Conservation (phyloP, 2,329 filamentous ascomycete genomes). For the Lasiodiplodia citricola region DNA sequence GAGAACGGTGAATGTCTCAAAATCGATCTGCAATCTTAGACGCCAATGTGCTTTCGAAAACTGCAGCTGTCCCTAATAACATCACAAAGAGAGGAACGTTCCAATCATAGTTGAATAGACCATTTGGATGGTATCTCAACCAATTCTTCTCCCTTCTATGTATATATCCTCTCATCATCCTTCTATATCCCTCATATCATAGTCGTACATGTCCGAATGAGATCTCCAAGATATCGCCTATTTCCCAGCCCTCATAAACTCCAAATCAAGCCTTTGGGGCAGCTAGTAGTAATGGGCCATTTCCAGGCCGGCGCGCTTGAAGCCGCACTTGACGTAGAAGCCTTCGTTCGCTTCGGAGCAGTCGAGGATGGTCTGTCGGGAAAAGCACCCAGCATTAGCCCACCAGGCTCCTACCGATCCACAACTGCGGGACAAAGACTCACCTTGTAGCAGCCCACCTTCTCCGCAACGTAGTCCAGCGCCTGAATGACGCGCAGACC, state of each 20-base stretch:
- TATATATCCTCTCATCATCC: neutral
- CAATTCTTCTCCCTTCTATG: neutral
- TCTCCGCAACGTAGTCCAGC: slow-evolving; percentile 83
- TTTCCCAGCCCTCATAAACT: neutral
- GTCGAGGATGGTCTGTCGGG: slow-evolving; percentile 79
- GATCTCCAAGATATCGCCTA: neutral
- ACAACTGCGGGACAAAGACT: slow-evolving; percentile 27
- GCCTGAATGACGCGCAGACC: slow-evolving; percentile 93
- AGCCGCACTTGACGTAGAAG: slow-evolving; percentile 98
- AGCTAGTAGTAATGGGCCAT: slow-evolving; percentile 89
- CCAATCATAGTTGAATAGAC: neutral
- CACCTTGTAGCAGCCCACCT: slow-evolving; percentile 91
- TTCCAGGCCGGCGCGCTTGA: slow-evolving; percentile 87
- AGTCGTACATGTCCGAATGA: slow-evolving; percentile 1
- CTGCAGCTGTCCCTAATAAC: no score
- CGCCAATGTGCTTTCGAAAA: no score
- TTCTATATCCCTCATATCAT: slow-evolving; percentile 11
- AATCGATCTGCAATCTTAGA: neutral
- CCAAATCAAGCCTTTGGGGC: neutral
- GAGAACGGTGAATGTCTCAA: neutral
- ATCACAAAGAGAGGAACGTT: neutral
- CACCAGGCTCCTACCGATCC: neutral
- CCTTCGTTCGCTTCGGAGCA: slow-evolving; percentile 96
- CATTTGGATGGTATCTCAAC: neutral
- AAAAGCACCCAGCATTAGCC: neutral